Evolutionary conservation across 192 early-diverging fungal genomes (phyloP).

Genomic region (Dissophora ornata): DNA sequence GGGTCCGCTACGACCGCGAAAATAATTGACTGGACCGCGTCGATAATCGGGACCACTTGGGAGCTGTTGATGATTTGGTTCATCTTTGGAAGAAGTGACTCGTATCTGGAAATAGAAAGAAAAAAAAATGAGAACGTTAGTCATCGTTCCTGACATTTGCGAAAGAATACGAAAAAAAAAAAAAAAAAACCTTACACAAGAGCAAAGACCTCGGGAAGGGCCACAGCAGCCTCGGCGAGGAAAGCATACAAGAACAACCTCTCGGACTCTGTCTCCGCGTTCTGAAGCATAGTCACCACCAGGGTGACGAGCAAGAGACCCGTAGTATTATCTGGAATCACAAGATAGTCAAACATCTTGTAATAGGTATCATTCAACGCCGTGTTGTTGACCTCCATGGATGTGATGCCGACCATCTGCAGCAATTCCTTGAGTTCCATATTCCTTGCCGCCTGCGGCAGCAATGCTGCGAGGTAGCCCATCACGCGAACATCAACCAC

Average conservation of each 20-base stretch:
- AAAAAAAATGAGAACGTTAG: conserved; percentile 12
- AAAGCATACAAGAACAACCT: conserved; percentile 79
- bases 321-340: conserved; percentile 73
- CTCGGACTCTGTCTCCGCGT: conserved; percentile 79
- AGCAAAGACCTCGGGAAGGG: conserved; percentile 78
- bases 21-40: conserved; percentile 79
- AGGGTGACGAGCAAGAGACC: conserved; percentile 72
- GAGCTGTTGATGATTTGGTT: conserved; percentile 74
- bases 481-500: conserved; percentile 63
- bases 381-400: conserved; percentile 57
- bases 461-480: conserved; percentile 83
- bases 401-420: conserved; percentile 63
- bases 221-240: conserved; percentile 77
- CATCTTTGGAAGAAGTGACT: conserved; percentile 78
- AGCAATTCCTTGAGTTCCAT: conserved; percentile 71
- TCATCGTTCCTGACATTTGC: too few species aligned
- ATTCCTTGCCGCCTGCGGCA: conserved; percentile 83
- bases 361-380: conserved; percentile 65
- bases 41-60: conserved; percentile 71
- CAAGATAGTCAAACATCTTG: conserved; percentile 73
- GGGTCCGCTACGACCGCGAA: conserved; percentile 70
- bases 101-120: conserved; percentile 62
- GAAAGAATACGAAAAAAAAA: conserved; percentile 5
- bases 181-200: conserved; percentile 69
- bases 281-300: conserved; percentile 78